Percentiles rank a stretch among this genome's conserved stretches.
phyloP scores from a whole-genome alignment of 2,329 filamentous ascomycete species.

The Fonsecaea nubica region DNA sequence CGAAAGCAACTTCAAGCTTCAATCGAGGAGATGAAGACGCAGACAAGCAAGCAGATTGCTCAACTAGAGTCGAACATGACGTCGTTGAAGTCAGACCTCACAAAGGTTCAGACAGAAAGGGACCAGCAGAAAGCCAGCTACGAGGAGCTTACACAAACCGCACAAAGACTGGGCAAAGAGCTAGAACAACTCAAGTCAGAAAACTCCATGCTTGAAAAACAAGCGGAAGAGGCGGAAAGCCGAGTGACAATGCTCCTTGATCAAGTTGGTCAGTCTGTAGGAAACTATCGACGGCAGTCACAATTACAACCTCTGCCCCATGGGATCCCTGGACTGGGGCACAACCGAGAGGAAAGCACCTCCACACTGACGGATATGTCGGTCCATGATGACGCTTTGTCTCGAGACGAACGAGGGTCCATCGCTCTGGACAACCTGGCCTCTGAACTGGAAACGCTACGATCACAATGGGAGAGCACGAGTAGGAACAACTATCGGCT shows the following conservation, averaged over 20 bases:
- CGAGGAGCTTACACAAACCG: constrained; percentile 64
- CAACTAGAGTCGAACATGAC: constrained; percentile 75
- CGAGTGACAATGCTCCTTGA: constrained; percentile 92
- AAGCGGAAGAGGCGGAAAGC: constrained; percentile 86
- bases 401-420: constrained; percentile 64
- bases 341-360: constrained; percentile 42
- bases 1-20: constrained; percentile 70
- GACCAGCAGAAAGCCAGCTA: constrained; percentile 66
- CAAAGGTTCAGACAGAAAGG: constrained; percentile 70
- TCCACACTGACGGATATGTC: constrained; percentile 49
- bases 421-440: constrained; percentile 88
- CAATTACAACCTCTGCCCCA: constrained; percentile 49
- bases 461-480: constrained; percentile 92
- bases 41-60: constrained; percentile 69
- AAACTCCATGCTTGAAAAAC: constrained; percentile 79
- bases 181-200: constrained; percentile 83
- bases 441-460: constrained; percentile 86
- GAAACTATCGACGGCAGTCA: constrained; percentile 85
- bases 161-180: constrained; percentile 67
- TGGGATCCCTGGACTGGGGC: constrained; percentile 31
- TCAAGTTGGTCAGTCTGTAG: constrained; percentile 91
- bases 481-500: constrained; percentile 94
- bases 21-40: constrained; percentile 71
- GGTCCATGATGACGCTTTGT: constrained; percentile 49
- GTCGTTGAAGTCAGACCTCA: constrained; percentile 72